Evolutionary conservation across 805 yeast genomes (phyloP).

Genomic region (Saturnispora bothae): DNA sequence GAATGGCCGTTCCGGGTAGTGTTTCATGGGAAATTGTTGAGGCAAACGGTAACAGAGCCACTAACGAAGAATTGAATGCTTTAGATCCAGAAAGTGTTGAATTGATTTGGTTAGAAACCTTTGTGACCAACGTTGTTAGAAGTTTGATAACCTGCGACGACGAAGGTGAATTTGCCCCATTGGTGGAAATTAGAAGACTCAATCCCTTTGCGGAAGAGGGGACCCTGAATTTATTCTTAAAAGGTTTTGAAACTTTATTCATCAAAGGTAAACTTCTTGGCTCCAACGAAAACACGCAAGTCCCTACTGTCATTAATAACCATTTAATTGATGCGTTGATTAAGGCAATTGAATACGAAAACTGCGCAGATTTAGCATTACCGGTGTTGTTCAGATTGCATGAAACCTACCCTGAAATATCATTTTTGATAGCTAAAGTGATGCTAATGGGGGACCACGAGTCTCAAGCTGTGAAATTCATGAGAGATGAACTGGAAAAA

Average conservation of each 20-base stretch:
- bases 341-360: constrained; percentile 53
- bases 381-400: constrained; percentile 46
- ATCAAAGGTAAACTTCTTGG: constrained; percentile 60
- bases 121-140: constrained; percentile 63
- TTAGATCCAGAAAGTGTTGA: constrained; percentile 30
- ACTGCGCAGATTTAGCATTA: constrained; percentile 49
- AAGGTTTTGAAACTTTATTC: constrained; percentile 58
- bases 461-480: constrained; percentile 41
- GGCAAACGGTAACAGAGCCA: constrained; percentile 41
- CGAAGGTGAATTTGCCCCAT: constrained; percentile 48
- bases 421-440: constrained; percentile 44
- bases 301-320: constrained; percentile 53
- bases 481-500: constrained; percentile 34
- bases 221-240: constrained; percentile 43
- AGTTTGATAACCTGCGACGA: constrained; percentile 61
- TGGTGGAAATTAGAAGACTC: constrained; percentile 76
- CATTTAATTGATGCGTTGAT: constrained; percentile 69
- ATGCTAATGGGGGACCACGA: constrained; percentile 47
- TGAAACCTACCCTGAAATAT: constrained; percentile 44
- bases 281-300: constrained; percentile 52
- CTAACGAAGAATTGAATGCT: constrained; percentile 9
- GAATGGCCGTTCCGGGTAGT: constrained; percentile 67
- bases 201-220: constrained; percentile 54
- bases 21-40: constrained; percentile 46
- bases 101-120: constrained; percentile 50